Percentiles rank a stretch among this genome's conserved stretches.
Conservation (phyloP, 2,329 filamentous ascomycete genomes). For the Sporothrix sp. region DNA sequence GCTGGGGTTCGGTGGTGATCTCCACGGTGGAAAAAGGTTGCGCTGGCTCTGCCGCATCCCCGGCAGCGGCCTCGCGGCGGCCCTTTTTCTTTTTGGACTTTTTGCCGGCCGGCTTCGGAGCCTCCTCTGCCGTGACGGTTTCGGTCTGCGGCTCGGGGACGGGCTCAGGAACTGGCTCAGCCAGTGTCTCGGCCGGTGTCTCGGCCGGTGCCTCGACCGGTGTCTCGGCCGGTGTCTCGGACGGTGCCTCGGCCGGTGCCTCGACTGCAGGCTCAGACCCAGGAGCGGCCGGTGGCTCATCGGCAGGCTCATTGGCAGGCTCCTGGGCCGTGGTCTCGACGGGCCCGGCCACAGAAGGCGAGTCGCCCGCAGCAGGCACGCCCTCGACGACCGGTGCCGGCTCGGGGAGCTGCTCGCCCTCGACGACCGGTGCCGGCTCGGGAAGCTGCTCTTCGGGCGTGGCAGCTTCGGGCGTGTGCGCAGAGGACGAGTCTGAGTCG, state of each 20-base stretch:
- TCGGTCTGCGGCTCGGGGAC: not conserved
- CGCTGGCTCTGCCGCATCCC: not conserved
- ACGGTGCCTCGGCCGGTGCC: not conserved
- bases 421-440: not conserved
- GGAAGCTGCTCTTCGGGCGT: not conserved
- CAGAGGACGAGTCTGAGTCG: not conserved
- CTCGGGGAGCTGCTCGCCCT: not conserved
- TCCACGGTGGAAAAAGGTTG: not conserved
- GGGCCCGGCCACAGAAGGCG: too few species aligned
- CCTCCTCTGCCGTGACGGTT: too few species aligned
- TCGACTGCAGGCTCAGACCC: too few species aligned
- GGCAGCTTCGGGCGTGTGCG: slow-evolving; percentile 13
- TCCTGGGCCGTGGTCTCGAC: not conserved
- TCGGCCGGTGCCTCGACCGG: not conserved
- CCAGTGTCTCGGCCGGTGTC: not conserved
- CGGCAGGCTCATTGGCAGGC: not conserved
- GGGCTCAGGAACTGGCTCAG: not conserved
- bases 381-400: too few species aligned
- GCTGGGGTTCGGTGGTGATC: not conserved
- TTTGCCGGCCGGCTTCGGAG: not conserved
- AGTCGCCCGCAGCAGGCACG: too few species aligned
- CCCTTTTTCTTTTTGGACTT: slow-evolving; percentile 6
- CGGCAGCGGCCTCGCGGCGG: not conserved
- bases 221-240: not conserved
- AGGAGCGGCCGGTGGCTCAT: too few species aligned